Evolutionary conservation across 441 rosid species (phyloP).

Genomic region (Erysimum cheiri): DNA sequence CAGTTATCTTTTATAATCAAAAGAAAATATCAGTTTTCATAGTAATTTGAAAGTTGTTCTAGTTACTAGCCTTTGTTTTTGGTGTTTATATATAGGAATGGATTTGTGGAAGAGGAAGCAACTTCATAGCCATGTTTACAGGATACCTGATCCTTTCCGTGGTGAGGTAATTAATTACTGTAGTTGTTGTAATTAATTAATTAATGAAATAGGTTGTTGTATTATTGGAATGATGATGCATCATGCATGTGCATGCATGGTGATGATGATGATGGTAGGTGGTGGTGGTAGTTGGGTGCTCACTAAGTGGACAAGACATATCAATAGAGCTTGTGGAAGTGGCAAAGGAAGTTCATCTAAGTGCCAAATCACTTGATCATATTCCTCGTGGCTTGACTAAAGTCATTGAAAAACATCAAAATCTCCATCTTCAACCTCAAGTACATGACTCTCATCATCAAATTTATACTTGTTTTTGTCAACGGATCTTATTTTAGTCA

Average conservation of each 20-base stretch:
- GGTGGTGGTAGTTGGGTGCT: constrained; percentile 80
- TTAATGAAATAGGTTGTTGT: neutral
- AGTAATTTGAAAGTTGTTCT: too few relatives aligned
- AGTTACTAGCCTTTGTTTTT: neutral
- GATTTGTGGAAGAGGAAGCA: constrained; percentile 84
- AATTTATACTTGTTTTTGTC: too few relatives aligned
- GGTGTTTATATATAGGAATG: constrained; percentile 66
- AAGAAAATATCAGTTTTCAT: neutral
- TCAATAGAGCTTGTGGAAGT: constrained; percentile 77
- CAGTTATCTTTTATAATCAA: neutral
- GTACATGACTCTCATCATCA: constrained; percentile 37
- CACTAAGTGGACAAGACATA: constrained; percentile 82
- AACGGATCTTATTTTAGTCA: too few relatives aligned
- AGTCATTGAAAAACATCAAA: constrained; percentile 62
- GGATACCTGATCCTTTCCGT: constrained; percentile 75
- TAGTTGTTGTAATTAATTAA: neutral
- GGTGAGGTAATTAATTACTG: constrained; percentile 52
- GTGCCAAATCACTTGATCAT: constrained; percentile 64
- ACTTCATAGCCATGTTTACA: constrained; percentile 79
- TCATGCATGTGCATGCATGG: neutral
- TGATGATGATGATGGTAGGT: constrained; percentile 49
- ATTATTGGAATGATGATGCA: neutral
- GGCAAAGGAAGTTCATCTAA: constrained; percentile 76
- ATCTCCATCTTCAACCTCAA: constrained; percentile 65
- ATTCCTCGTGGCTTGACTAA: constrained; percentile 67